Base-by-base conservation (phyloP, 2,329 filamentous ascomycete genomes). In the Cryphonectria carpinicola region DNA sequence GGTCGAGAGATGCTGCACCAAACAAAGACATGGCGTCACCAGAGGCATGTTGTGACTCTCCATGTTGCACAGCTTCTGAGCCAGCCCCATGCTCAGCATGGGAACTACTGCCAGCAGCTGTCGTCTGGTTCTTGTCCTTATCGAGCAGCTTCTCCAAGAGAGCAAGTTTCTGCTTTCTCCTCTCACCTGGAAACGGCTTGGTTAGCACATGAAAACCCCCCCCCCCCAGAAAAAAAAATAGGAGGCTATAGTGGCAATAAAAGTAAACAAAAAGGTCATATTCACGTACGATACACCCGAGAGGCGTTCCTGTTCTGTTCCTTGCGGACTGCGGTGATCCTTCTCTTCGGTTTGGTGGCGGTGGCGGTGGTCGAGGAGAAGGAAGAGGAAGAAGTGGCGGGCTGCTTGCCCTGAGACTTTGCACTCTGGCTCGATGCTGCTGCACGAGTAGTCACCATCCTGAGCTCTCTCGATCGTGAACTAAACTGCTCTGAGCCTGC, bases 81-180 rank as follows among this genome's bases (percentile, higher is more conserved):
- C n/a, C 17, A 8, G 22, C 22, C 39, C 3, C 39, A 2, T 28
- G 4, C 22, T 11, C 61, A 32, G n/a, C 61, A 41, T 19, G n/a
- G n/a, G 25, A 17, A 19, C 22, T 10, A 43, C n/a, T 8, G 14
- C 37, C 37, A 32, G 39, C 61, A 14, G 3, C 61, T 65, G 43
- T 17, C 17, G 52, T 17, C n/a, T 69, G 66, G 32, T 8, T 32
- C 32, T 65, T 32, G n/a, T 73, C 73, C 19, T 75, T 74, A 2
- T 79, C 79, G 8, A 83, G 74, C 28, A 84, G 75, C 52, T 82
- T 78, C 65, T 82, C 78, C 35, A 84, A 74, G 1, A 83, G 74
- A 13, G 80, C 81, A 49, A 84, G 76, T 73, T 81, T 84, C 74
- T 83, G 81, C 73, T 81, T 83, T 58, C 81, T 78, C 73, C 83